Conservation (phyloP, 192 early-diverging fungal species). For the Diversispora epigaea region DNA sequence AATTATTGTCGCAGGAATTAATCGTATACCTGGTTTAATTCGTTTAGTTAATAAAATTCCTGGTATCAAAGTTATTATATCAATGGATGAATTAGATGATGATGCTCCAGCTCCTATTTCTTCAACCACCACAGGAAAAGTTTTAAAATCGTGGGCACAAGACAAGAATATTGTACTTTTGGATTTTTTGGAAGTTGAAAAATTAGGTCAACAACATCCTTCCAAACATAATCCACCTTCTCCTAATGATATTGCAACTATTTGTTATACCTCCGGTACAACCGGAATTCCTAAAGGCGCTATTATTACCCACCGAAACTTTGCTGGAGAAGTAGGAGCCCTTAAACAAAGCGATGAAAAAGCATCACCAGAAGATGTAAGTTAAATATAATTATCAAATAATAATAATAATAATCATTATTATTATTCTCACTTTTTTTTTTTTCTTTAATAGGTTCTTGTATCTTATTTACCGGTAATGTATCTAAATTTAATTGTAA, state of each 20-base stretch:
- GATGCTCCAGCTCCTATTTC: slow-evolving; percentile 30
- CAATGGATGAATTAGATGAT: slow-evolving; percentile 69
- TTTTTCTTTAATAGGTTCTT: background rate
- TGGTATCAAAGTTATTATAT: slow-evolving; percentile 68
- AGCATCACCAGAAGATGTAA: background rate
- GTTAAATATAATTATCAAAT: background rate
- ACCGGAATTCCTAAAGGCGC: slow-evolving; percentile 75
- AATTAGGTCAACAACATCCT: slow-evolving; percentile 56
- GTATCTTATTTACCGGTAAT: slow-evolving; percentile 28
- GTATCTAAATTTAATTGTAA: background rate
- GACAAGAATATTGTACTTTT: slow-evolving; percentile 59
- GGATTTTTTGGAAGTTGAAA: slow-evolving; percentile 62
- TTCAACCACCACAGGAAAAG: slow-evolving; percentile 30
- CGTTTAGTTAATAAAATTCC: slow-evolving; percentile 50
- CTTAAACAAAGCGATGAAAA: background rate
- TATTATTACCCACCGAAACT: background rate
- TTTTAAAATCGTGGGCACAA: slow-evolving; percentile 62
- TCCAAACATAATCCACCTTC: slow-evolving; percentile 57
- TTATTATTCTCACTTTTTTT: background rate
- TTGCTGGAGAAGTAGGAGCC: background rate
- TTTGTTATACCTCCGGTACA: slow-evolving; percentile 85
- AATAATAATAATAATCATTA: background rate
- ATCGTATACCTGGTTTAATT: slow-evolving; percentile 8
- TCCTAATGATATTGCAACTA: slow-evolving; percentile 64
- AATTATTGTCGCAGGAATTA: slow-evolving; percentile 53